A percentile compares a stretch with the other conserved stretches of the same genome.
These are phyloP conservation scores for Simplicillium sp. DNA, from an alignment of 2,329 filamentous ascomycete genomes.

Conservation along the genomic window DNA sequence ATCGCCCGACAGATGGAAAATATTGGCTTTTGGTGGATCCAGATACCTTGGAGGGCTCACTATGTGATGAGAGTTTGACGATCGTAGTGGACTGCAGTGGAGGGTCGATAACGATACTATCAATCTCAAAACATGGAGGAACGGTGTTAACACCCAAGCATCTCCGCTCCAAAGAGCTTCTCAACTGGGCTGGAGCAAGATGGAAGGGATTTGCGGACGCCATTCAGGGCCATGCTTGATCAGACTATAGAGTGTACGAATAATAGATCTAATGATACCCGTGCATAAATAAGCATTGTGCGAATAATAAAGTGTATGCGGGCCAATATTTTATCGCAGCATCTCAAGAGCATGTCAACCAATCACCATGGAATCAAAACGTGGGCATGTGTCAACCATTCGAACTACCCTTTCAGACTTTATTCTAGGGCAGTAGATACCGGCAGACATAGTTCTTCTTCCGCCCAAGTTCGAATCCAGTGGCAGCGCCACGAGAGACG, in stretches of 20 bases:
- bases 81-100: conserved; percentile 60
- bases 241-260: conserved; percentile 18
- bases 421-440: conserved; percentile 85
- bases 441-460: conserved; percentile 57
- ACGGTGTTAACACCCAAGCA: conserved; percentile 55
- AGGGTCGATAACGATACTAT: conserved; percentile 50
- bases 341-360: conserved; percentile 1
- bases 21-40: conserved; percentile 80
- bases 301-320: too few relatives aligned
- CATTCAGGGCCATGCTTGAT: conserved; percentile 10
- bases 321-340: conserved; percentile 1
- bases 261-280: conserved; percentile 15
- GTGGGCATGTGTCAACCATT: conserved; percentile 61
- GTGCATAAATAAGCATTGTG: conserved; percentile 1
- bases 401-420: conserved; percentile 72
- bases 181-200: conserved; percentile 21
- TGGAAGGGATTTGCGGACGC: conserved; percentile 25
- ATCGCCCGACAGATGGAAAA: conserved; percentile 32
- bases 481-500: conserved; percentile 42
- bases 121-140: conserved; percentile 79
- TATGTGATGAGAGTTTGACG: conserved; percentile 77
- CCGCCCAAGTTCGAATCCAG: conserved; percentile 44
- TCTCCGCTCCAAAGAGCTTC: conserved; percentile 53
- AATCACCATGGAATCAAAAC: conserved; percentile 6
- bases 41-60: conserved; percentile 78